These are phyloP conservation scores for Hericium rajendrae DNA, from an alignment of 768 basidiomycete genomes.

Conservation along the genomic window DNA sequence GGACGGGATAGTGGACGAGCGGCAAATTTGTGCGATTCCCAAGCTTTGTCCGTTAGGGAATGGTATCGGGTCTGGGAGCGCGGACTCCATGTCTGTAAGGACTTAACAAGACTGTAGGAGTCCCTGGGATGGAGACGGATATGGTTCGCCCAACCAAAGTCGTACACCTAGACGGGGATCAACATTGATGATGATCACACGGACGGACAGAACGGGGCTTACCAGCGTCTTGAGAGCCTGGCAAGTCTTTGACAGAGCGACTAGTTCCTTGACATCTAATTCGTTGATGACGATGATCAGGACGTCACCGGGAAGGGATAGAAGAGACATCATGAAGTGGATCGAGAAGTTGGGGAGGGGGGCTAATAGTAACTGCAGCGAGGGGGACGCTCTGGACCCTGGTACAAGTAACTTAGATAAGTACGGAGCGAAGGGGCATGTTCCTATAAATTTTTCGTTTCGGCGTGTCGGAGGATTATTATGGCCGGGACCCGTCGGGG, in stretches of 20 bases:
- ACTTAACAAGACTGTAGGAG: slow-evolving; percentile 7
- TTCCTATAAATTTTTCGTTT: too few species aligned
- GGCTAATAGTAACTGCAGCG: neutral
- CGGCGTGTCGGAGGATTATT: neutral
- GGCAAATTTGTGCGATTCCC: slow-evolving; percentile 13
- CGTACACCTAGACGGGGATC: slow-evolving; percentile 5
- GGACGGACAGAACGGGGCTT: neutral
- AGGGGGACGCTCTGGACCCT: neutral
- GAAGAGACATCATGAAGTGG: slow-evolving; percentile 1
- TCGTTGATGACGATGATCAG: slow-evolving; percentile 10
- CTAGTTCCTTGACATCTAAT: slow-evolving; percentile 9
- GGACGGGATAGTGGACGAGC: slow-evolving; percentile 15
- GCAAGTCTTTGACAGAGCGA: slow-evolving; percentile 5
- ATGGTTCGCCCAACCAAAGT: slow-evolving; percentile 7
- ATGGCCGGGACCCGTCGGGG: neutral
- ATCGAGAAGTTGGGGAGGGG: neutral
- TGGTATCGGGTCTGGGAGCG: slow-evolving; percentile 13
- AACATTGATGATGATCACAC: neutral
- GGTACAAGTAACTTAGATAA: too few species aligned
- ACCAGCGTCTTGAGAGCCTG: slow-evolving; percentile 6
- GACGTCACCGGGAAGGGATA: slow-evolving; percentile 8
- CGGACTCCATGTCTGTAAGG: slow-evolving; percentile 8
- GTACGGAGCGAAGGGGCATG: too few species aligned
- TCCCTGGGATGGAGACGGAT: slow-evolving; percentile 6
- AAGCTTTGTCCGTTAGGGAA: slow-evolving; percentile 13